These are phyloP conservation scores for Croton laevigatus DNA, from an alignment of 441 rosid species.

Conservation along the genomic window DNA sequence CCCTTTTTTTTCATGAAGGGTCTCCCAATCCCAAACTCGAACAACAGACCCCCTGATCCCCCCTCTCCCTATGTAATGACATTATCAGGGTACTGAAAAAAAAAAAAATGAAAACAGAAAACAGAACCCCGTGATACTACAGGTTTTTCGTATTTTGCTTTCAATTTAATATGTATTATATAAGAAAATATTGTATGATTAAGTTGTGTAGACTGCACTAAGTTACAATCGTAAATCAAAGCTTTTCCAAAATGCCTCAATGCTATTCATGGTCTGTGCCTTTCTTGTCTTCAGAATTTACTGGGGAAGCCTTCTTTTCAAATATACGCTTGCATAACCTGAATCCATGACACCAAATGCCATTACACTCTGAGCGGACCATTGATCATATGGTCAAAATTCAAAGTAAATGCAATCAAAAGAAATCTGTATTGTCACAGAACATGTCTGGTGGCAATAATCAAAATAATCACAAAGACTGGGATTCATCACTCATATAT, in stretches of 20 bases:
- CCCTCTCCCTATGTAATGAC: background rate
- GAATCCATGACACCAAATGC: constrained; percentile 18
- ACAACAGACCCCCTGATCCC: background rate
- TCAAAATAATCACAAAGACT: background rate
- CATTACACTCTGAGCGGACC: background rate
- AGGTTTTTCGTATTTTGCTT: background rate
- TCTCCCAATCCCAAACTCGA: too few relatives aligned
- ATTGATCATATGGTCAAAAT: background rate
- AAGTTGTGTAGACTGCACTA: background rate
- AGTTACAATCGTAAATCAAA: constrained; percentile 12
- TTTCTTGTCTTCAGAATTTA: constrained; percentile 22
- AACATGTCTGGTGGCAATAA: background rate
- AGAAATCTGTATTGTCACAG: background rate
- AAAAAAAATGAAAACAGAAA: background rate
- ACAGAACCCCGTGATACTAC: background rate
- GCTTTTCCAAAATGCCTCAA: background rate
- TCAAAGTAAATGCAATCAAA: constrained; percentile 1
- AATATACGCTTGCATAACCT: constrained; percentile 43
- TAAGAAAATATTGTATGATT: constrained; percentile 6
- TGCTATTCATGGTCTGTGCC: constrained; percentile 9
- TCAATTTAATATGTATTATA: background rate
- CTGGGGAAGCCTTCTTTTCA: constrained; percentile 26
- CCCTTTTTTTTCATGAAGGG: background rate
- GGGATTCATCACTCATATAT: background rate
- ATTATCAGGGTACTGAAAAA: constrained; percentile 7